phyloP scores from a whole-genome alignment of 495 filamentous ascomycete species.

The Hamigera avellanea region DNA sequence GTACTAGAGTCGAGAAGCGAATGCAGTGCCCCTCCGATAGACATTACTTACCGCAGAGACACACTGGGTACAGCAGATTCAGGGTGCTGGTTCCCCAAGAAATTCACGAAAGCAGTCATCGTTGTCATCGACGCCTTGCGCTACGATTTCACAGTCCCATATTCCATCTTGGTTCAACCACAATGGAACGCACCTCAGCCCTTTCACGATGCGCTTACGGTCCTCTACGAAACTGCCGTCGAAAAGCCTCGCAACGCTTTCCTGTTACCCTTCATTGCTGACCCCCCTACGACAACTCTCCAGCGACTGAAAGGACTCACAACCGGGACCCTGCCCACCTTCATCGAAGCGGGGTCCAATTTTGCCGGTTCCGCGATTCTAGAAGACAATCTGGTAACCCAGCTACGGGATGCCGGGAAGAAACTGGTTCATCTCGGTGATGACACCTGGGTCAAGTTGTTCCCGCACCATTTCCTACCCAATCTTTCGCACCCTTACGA shows the following conservation, averaged over 20 bases:
- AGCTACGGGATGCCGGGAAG: conserved; percentile 69
- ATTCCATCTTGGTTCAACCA: conserved; percentile 36
- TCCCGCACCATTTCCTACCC: conserved; percentile 81
- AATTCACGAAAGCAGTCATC: conserved; percentile 81
- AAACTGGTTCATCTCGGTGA: conserved; percentile 87
- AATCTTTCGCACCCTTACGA: conserved; percentile 81
- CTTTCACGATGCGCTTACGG: conserved; percentile 82
- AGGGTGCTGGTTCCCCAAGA: conserved; percentile 96
- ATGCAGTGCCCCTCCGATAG: too few relatives aligned
- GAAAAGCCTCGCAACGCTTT: conserved; percentile 70
- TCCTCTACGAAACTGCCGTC: conserved; percentile 72
- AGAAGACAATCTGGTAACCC: conserved; percentile 86
- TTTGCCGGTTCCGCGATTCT: conserved; percentile 96
- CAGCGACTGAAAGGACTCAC: conserved; percentile 90
- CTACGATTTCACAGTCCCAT: conserved; percentile 93
- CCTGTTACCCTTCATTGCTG: conserved; percentile 89
- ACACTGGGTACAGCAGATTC: too few relatives aligned
- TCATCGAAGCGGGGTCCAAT: conserved; percentile 86
- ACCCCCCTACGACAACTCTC: conserved; percentile 87
- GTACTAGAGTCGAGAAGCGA: too few relatives aligned
- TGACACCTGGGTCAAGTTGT: conserved; percentile 89
- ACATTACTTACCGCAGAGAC: too few relatives aligned
- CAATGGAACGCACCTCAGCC: conserved; percentile 45
- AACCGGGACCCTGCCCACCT: conserved; percentile 89
- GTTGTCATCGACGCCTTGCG: conserved; percentile 88